Evolutionary conservation across 2,329 filamentous ascomycete species (phyloP), one percentile per base, ranked within the genome.

Genomic region (Botrytis fabae): DNA sequence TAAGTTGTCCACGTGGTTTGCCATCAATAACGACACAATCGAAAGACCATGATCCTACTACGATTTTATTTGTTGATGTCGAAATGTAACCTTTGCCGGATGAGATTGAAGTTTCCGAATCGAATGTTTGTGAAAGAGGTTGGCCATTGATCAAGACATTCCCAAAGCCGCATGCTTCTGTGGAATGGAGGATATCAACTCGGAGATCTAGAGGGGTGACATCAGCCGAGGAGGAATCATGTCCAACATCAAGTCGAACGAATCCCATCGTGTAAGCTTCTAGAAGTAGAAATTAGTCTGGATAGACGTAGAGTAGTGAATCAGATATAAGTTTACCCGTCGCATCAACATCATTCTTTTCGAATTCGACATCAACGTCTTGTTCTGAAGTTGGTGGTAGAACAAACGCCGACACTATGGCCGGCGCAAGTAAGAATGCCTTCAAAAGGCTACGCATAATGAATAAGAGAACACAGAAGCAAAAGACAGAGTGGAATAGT

Each of bases 71-170:
- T 42, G 82, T 76, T 44, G 82, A 80, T 60, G 83, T 80, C 22
- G 80, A 79, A 71, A 88, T 79, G 32, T 81, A 77, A 32, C 85
- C 85, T 44, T 81, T 82, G 66, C 85, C 85, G 6, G 70, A 68
- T 8, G 69, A 65, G 14, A 57, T 46, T 35, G 54, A 40, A 42
- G 69, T 65, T 38, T 71, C 44, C 61, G 77, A 73, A 44, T 75
- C 75, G 12, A 74, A 62, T 61, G 82, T 81, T 73, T 84, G 83
- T 25, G 80, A 75, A 8, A 88, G 80, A 8, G 78, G 57, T 73
- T 85, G 82, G 73, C 83, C 84, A 78, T 87, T 84, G 73, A 88
- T 78, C 28, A 82, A 84, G 73, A 87, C 80, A 75, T 85, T 85
- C 75, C 82, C 83, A 77, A 81, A 81, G 4, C 83, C 85, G 76